These are phyloP conservation scores for Cladophialophora yegresii DNA, from an alignment of 2,329 filamentous ascomycete genomes.

Conservation along the genomic window DNA sequence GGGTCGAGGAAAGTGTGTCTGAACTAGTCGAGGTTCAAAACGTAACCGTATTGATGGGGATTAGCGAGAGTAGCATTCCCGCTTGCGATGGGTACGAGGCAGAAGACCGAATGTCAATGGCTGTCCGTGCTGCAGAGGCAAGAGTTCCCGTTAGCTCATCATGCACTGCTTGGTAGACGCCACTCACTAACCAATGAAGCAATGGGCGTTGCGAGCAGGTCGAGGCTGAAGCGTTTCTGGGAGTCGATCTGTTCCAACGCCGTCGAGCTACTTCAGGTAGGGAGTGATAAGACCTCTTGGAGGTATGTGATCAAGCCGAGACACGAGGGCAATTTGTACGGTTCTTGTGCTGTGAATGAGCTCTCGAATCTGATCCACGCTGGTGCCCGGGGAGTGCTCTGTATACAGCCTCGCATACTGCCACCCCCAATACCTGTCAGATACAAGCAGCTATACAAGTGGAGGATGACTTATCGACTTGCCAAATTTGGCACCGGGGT, in stretches of 20 bases:
- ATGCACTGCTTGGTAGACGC: background rate
- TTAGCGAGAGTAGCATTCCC: background rate
- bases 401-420: conserved; percentile 1
- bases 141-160: background rate
- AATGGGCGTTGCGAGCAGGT: background rate
- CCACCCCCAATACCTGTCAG: background rate
- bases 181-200: background rate
- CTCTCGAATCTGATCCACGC: background rate
- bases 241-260: background rate
- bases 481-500: background rate
- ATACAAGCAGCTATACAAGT: conserved; percentile 7
- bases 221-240: background rate
- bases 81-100: background rate
- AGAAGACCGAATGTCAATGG: background rate
- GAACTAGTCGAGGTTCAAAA: background rate
- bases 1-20: background rate
- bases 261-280: background rate
- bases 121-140: background rate
- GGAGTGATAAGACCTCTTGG: background rate
- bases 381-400: background rate
- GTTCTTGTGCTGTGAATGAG: background rate
- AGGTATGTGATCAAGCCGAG: background rate
- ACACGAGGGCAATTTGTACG: background rate
- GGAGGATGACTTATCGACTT: conserved; percentile 8
- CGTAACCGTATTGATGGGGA: background rate